Conservation (phyloP, 2,329 filamentous ascomycete genomes). For the Clathrospora elynae region DNA sequence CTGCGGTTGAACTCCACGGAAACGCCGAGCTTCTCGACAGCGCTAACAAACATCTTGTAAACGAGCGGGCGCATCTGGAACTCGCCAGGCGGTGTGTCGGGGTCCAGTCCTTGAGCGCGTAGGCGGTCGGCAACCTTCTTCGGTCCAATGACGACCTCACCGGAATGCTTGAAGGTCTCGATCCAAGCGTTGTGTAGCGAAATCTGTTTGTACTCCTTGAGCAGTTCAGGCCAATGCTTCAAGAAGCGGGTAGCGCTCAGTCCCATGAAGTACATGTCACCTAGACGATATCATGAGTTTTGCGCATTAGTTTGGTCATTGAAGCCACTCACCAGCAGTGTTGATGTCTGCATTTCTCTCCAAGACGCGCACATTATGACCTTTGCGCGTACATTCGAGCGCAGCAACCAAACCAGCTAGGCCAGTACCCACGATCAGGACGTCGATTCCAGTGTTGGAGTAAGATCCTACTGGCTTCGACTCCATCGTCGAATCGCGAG, state of each 20-base stretch:
- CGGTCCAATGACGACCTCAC: conserved; percentile 56
- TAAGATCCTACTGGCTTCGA: conserved; percentile 60
- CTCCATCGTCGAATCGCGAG: conserved; percentile 54
- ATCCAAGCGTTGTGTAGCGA: conserved; percentile 62
- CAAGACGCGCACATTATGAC: conserved; percentile 48
- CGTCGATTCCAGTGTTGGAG: conserved; percentile 49
- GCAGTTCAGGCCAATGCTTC: conserved; percentile 61
- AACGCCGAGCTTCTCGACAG: conserved; percentile 54
- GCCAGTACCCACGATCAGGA: conserved; percentile 49
- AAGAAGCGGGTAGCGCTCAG: conserved; percentile 61
- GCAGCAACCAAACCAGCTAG: conserved; percentile 48
- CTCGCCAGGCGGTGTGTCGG: conserved; percentile 58
- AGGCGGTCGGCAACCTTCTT: conserved; percentile 58
- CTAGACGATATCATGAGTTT: conserved; percentile 38
- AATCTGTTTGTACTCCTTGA: conserved; percentile 57
- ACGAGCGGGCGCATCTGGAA: conserved; percentile 63
- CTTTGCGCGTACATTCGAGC: conserved; percentile 49
- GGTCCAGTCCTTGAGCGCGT: conserved; percentile 51
- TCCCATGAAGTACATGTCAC: conserved; percentile 66
- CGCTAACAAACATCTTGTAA: conserved; percentile 60
- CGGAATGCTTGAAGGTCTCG: conserved; percentile 61
- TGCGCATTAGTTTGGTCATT: not conserved
- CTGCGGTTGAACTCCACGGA: conserved; percentile 50
- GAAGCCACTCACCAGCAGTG: conserved; percentile 52
- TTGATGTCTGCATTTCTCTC: conserved; percentile 57